A percentile compares a stretch with the other conserved stretches of the same genome.
phyloP scores from a whole-genome alignment of 768 basidiomycete genomes.

The Agaricus sinodeliciosus region DNA sequence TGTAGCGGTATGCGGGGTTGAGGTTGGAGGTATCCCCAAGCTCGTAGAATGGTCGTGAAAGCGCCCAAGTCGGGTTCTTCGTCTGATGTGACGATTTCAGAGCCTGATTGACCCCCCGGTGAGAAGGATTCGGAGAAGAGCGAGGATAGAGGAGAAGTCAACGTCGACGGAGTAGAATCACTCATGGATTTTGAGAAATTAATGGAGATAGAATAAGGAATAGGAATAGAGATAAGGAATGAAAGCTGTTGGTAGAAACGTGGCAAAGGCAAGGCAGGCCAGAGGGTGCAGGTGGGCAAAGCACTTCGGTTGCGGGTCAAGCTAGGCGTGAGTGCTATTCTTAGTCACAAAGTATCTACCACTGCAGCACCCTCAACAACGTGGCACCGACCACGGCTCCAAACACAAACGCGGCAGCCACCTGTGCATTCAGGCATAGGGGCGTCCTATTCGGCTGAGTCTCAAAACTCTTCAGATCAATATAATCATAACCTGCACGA shows the following conservation, averaged over 20 bases:
- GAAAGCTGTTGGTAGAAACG: neutral
- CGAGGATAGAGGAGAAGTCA: constrained; percentile 4
- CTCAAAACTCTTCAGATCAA: constrained; percentile 3
- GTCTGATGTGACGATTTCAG: constrained; percentile 35
- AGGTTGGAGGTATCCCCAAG: constrained; percentile 50
- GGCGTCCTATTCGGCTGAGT: neutral
- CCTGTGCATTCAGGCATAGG: neutral
- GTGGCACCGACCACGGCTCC: neutral
- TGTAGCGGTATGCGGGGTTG: constrained; percentile 28
- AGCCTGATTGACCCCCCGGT: neutral
- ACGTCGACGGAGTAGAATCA: neutral
- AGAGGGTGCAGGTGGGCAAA: neutral
- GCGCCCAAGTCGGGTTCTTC: constrained; percentile 71
- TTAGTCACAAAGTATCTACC: neutral
- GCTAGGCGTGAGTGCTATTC: too few relatives aligned
- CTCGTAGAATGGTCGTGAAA: constrained; percentile 65
- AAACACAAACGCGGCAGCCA: neutral
- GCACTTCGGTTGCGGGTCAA: too few relatives aligned
- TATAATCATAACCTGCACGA: neutral
- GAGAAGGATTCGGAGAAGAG: constrained; percentile 6
- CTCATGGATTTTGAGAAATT: constrained; percentile 4
- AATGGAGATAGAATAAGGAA: neutral
- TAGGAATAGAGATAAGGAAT: neutral
- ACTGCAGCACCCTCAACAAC: neutral
- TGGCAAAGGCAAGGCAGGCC: neutral